Conservation (phyloP, 148 eudicot species). For the Camellia granthamiana region DNA sequence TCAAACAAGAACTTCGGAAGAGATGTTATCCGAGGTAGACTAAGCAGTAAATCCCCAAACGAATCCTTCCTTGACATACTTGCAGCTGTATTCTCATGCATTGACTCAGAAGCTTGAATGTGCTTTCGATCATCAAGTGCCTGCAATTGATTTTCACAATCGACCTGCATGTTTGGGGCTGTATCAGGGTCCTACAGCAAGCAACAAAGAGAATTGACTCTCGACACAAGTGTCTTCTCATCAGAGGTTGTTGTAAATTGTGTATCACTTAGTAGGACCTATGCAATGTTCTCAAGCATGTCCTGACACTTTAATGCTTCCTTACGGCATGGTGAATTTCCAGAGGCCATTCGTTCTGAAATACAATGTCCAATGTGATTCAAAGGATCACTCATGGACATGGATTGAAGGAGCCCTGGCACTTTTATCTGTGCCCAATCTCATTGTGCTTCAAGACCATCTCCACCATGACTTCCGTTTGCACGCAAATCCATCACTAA, state of each 20-base stretch:
- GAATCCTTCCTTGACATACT: slow-evolving; percentile 73
- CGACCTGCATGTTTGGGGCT: neutral
- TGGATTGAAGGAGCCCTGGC: too few species aligned
- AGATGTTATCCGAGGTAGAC: slow-evolving; percentile 76
- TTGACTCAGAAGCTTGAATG: slow-evolving; percentile 8
- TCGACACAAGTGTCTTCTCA: slow-evolving; percentile 73
- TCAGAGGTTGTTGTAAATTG: slow-evolving; percentile 49
- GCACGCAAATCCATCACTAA: too few species aligned
- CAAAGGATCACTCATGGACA: too few species aligned
- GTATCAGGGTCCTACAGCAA: slow-evolving; percentile 22
- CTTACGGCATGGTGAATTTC: slow-evolving; percentile 21
- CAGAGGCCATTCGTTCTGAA: too few species aligned
- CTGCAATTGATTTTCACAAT: neutral
- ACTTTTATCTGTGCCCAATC: too few species aligned
- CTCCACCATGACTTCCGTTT: too few species aligned
- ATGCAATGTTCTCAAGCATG: slow-evolving; percentile 60
- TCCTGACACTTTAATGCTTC: slow-evolving; percentile 45
- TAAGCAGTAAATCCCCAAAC: slow-evolving; percentile 57
- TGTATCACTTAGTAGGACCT: slow-evolving; percentile 57
- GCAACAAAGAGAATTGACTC: slow-evolving; percentile 44
- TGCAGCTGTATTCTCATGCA: slow-evolving; percentile 10
- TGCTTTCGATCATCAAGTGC: slow-evolving; percentile 18
- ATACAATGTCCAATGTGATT: too few species aligned
- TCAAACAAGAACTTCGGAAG: slow-evolving; percentile 18
- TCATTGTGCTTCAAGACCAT: too few species aligned